These are phyloP conservation scores for Aspergillus haitiensis DNA, from an alignment of 495 filamentous ascomycete species.

Conservation along the genomic window DNA sequence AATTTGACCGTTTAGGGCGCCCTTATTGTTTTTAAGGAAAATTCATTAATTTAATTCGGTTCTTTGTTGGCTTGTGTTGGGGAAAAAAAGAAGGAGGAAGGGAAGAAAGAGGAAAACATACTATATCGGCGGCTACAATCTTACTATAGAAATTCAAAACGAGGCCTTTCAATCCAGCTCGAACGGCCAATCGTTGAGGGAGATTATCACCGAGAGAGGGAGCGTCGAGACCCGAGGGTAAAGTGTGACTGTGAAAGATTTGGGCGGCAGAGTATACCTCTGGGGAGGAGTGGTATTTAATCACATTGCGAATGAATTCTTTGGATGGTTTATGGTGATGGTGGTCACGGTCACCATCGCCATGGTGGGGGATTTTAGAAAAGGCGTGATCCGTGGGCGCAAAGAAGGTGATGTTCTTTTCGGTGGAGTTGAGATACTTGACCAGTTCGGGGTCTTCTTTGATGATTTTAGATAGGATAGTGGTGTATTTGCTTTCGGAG, in stretches of 20 bases:
- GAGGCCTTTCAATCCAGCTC: constrained; percentile 55
- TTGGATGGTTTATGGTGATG: constrained; percentile 52
- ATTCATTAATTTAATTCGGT: constrained; percentile 12
- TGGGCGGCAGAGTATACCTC: constrained; percentile 60
- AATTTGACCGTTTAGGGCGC: constrained; percentile 73
- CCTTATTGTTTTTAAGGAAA: constrained; percentile 29
- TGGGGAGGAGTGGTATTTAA: constrained; percentile 70
- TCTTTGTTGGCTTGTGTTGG: background rate
- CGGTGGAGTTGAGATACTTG: constrained; percentile 65
- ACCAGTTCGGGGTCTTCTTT: constrained; percentile 69
- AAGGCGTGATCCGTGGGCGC: constrained; percentile 76
- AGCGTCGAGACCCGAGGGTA: constrained; percentile 64
- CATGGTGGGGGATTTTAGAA: constrained; percentile 55
- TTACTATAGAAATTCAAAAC: constrained; percentile 72
- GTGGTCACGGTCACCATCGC: constrained; percentile 24
- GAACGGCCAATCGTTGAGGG: constrained; percentile 68
- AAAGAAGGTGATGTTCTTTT: constrained; percentile 74
- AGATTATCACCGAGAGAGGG: constrained; percentile 43
- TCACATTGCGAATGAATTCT: constrained; percentile 61
- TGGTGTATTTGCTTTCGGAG: constrained; percentile 68
- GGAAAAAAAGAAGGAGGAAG: background rate
- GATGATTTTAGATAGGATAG: constrained; percentile 70
- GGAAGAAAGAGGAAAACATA: constrained; percentile 31
- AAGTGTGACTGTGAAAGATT: constrained; percentile 62
- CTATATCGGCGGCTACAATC: constrained; percentile 64